Evolutionary conservation across 2,329 filamentous ascomycete genomes (phyloP), one percentile per base, ranked within the genome.

Genomic region (Colletotrichum brevisporum): DNA sequence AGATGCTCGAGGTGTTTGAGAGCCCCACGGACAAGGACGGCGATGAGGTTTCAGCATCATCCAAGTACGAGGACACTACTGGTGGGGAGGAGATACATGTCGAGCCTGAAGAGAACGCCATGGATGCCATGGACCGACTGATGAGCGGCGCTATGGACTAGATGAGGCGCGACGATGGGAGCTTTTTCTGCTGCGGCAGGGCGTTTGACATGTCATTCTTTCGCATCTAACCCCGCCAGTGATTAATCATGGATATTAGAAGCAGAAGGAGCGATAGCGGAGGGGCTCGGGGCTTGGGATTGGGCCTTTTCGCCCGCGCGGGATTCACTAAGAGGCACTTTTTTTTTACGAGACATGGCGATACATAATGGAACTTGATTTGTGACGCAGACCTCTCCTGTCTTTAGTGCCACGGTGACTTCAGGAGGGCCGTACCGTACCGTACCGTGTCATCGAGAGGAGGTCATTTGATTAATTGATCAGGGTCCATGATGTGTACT

Each of bases 1-100:
- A 73, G 16, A 31, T 71, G 16, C 61, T 73, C 18, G 51, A 62
- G 47, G 48, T 71, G 15, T 71, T 71, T 57, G 56, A 47, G 26
- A 60, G 62, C 56, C 52, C 68, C 58, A 65, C 27, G 57, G 52
- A 56, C 57, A 48, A 45, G 13, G 41, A 63, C 15, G 52, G 45
- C 24, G 50, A 60, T 21, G 56, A 55, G 41, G 59, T 69, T 41
- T 69, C 62, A 60, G 53, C 47, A n/a, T 50, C 55, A 55, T 50
- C 62, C 43, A 52, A 51, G 43, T 6, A 13, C 31, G 62, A 15
- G n/a, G 45, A 56, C 41, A n/a, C 45, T 43, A 60, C 27, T 63
- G 45, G 56, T 48, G 63, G 67, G 48, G 56, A 70, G 24, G 67
- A 70, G 15, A 27, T 70, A 36, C 56, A 70, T 41, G 63, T 63